Percentiles rank a stretch among this genome's conserved stretches.
Evolutionary conservation across 2,329 filamentous ascomycete species (phyloP).

Genomic region (Colletotrichum ledebouriae): DNA sequence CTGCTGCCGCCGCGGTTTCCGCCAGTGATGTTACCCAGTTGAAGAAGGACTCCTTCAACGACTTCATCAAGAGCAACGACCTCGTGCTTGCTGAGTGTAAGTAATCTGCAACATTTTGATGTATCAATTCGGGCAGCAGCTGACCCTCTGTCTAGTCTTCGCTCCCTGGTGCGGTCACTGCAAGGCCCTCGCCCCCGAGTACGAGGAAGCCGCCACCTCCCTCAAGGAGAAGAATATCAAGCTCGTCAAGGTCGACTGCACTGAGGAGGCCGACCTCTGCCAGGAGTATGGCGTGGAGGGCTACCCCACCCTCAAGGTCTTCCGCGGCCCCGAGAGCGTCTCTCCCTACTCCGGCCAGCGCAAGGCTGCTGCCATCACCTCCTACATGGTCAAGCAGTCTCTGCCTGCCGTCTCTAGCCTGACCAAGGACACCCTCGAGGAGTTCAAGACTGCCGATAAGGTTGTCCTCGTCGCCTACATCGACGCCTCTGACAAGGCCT

Average conservation of each 20-base stretch:
- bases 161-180: conserved; percentile 98
- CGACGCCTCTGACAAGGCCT: conserved; percentile 82
- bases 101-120: conserved; percentile 48
- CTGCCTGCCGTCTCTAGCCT: conserved; percentile 91
- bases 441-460: conserved; percentile 98
- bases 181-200: conserved; percentile 96
- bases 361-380: conserved; percentile 82
- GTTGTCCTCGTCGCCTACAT: conserved; percentile 94
- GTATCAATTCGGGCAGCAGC: conserved; percentile 45
- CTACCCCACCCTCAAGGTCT: conserved; percentile 98
- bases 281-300: conserved; percentile 91
- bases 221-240: conserved; percentile 91
- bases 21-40: conserved; percentile 85
- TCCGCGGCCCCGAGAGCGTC: conserved; percentile 88
- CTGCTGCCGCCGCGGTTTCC: conserved; percentile 68
- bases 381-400: conserved; percentile 98
- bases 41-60: conserved; percentile 87
- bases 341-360: conserved; percentile 89
- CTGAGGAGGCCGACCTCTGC: conserved; percentile 93
- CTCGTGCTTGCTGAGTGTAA: conserved; percentile 95
- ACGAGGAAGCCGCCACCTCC: conserved; percentile 86
- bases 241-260: conserved; percentile 93
- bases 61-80: conserved; percentile 87
- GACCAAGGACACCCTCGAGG: conserved; percentile 84
- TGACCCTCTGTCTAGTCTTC: conserved; percentile 75